Conservation (phyloP, 2,329 filamentous ascomycete genomes). For the Curvularia hawaiiensis region DNA sequence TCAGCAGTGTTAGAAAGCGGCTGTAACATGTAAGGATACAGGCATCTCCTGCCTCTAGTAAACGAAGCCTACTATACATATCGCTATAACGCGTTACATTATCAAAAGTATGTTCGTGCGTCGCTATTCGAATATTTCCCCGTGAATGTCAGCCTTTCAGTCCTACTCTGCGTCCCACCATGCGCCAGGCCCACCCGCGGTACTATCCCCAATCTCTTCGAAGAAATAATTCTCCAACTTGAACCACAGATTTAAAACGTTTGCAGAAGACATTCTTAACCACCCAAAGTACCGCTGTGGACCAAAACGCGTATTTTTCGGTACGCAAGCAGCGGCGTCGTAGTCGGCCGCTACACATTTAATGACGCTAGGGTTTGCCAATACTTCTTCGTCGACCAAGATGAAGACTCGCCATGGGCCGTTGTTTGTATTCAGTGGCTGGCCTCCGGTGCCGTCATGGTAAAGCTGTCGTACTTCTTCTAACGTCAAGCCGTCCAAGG, state of each 20-base stretch:
- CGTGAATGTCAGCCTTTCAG: no score
- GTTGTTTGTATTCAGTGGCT: not conserved
- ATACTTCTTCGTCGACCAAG: not conserved
- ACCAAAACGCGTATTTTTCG: not conserved
- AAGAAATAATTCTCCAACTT: not conserved
- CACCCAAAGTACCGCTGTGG: slow-evolving; percentile 1
- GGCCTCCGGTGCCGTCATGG: not conserved
- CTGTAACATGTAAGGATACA: no score
- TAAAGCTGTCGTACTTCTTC: slow-evolving; percentile 2
- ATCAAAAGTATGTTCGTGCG: no score
- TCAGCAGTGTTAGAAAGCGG: no score
- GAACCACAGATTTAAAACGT: not conserved
- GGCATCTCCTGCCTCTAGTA: no score
- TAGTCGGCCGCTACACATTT: not conserved
- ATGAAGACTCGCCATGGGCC: not conserved
- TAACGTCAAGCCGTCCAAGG: not conserved
- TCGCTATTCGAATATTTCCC: no score
- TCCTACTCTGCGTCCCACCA: not conserved
- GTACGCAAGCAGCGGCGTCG: not conserved
- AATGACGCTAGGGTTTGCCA: not conserved
- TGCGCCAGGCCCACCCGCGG: not conserved
- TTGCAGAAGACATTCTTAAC: not conserved
- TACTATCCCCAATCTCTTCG: not conserved
- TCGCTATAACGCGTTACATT: no score
- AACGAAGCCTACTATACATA: no score